phyloP scores from a whole-genome alignment of 495 filamentous ascomycete species.

The Endocarpon pusillum region DNA sequence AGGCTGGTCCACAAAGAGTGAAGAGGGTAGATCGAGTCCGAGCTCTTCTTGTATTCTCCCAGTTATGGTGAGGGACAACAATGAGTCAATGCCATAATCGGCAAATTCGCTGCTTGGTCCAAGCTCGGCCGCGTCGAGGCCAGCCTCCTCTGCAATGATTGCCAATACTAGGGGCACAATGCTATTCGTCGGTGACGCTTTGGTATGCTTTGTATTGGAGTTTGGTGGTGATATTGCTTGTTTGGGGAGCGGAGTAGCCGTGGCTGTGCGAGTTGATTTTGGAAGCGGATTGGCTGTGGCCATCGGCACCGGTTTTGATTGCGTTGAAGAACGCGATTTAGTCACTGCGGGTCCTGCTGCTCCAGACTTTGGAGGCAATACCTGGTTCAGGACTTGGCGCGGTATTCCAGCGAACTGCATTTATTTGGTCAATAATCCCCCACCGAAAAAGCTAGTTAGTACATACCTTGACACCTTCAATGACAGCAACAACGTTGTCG shows the following conservation, averaged over 20 bases:
- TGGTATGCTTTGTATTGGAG: too few species aligned
- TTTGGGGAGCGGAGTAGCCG: too few species aligned
- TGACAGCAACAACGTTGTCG: constrained; percentile 16
- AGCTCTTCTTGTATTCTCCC: constrained; percentile 39
- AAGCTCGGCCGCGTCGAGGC: constrained; percentile 4
- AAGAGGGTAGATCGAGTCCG: constrained; percentile 19
- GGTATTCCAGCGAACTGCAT: constrained; percentile 46
- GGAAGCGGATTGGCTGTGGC: too few species aligned
- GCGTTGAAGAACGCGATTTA: constrained; percentile 52
- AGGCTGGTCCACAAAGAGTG: constrained; percentile 1
- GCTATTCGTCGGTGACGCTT: too few species aligned
- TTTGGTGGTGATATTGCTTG: too few species aligned
- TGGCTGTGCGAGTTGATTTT: too few species aligned
- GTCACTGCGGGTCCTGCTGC: constrained; percentile 37
- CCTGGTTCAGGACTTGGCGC: constrained; percentile 45
- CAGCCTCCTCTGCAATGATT: constrained; percentile 8
- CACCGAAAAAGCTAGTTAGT: neutral
- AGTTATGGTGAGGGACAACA: constrained; percentile 37
- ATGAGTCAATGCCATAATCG: constrained; percentile 43
- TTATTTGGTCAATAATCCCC: neutral
- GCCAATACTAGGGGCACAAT: constrained; percentile 12
- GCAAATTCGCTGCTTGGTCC: constrained; percentile 34
- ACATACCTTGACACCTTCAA: neutral
- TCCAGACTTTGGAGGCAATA: constrained; percentile 34
- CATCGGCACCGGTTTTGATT: too few species aligned